These are phyloP conservation scores for Colletotrichum camelliae DNA, from an alignment of 2,329 filamentous ascomycete species.

Conservation along the genomic window DNA sequence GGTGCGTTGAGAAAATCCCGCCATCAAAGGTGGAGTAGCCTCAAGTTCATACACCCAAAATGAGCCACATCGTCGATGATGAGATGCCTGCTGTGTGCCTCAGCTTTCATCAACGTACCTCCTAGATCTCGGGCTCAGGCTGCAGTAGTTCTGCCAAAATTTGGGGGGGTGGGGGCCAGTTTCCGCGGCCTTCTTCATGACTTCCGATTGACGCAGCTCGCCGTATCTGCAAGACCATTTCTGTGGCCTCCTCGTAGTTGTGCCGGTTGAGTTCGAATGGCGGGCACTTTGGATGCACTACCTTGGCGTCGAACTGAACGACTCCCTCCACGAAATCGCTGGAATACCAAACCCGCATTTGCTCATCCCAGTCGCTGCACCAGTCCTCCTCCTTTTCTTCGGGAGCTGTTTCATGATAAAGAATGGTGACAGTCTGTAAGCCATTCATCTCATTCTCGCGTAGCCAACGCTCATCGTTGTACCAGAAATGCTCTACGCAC, in stretches of 20 bases:
- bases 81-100: background rate
- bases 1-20: background rate
- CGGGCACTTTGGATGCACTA: background rate
- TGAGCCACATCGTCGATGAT: too few species aligned
- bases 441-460: background rate
- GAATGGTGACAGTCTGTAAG: background rate
- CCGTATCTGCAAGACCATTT: background rate
- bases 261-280: background rate
- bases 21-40: background rate
- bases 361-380: background rate
- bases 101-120: background rate
- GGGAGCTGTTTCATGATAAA: background rate
- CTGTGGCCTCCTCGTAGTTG: background rate
- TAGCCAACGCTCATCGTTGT: background rate
- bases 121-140: background rate
- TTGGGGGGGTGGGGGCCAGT: background rate
- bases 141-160: background rate
- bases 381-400: background rate
- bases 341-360: background rate
- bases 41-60: background rate
- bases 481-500: background rate
- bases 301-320: background rate
- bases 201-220: background rate
- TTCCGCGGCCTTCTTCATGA: fast-evolving
- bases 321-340: background rate